Base-by-base conservation (phyloP, 2,329 filamentous ascomycete species). In the Penicillium sp. region DNA sequence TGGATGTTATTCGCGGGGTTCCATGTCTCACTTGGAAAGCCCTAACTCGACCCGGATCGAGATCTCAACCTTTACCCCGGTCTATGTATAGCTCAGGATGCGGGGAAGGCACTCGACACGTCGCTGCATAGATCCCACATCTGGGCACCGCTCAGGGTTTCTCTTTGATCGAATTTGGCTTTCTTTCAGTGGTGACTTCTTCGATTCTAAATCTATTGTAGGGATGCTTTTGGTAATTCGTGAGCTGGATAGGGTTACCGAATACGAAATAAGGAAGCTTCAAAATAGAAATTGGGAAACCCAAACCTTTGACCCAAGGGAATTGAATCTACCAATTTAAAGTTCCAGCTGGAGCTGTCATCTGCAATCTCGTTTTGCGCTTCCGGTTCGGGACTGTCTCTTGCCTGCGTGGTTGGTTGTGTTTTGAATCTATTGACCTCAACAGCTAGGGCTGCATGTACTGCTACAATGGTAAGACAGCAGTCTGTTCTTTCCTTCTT, bases 1-100 rank as follows among this genome's bases (percentile, higher is more conserved):
- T 40, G 36, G 23, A 24, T 26, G 36, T 7, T 40, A 13, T 26
- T 17, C 20, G 23, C 36, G 36, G 26, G 23, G 39, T 20, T 51
- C 29, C 2, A 55, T 57, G 58, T 59, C 58, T 60, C 46, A 55
- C 27, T 27, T 49, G 13, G 18, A 18, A 36, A 41, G 39, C 55
- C 32, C 48, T 50, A 44, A 43, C 30, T 13, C n/a, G 20, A 44
- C 47, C 21, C 27, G 36, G 36, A 15, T 45, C 44, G 18, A 33
- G 47, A 57, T 27, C 34, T 23, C 34, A 30, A 46, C 41, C 26
- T 29, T 41, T 12, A 21, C 34, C 23, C 18, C 13, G 10, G 26
- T 42, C 43, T 46, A 47, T 49, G 18, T 44, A 48, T 46, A 45
- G 43, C 20, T 12, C 2, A 26, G 3, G 18, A 37, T 51, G 43